phyloP scores from a whole-genome alignment of 2,329 filamentous ascomycete genomes.

The Beauveria sp. region DNA sequence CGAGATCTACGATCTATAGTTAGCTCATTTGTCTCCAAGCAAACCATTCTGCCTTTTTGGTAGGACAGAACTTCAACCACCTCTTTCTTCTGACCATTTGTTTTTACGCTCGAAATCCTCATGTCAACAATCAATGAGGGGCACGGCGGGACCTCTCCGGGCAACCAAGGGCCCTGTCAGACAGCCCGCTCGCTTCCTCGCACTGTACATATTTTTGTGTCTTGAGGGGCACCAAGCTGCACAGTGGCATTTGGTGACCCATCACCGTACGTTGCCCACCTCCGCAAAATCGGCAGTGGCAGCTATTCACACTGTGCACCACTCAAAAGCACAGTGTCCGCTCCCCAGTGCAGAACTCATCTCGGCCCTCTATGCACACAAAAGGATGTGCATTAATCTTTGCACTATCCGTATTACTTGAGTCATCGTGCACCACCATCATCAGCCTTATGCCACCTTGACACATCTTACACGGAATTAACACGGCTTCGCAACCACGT shows the following conservation, averaged over 20 bases:
- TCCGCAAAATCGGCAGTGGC: no score
- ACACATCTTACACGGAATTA: neutral
- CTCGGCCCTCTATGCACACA: neutral
- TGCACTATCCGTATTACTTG: neutral
- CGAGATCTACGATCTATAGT: slow-evolving; percentile 1
- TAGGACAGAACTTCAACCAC: no score
- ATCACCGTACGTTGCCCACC: no score
- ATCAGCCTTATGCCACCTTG: neutral
- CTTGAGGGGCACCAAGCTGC: no score
- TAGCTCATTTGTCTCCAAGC: neutral
- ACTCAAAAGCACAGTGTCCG: neutral
- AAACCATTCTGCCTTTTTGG: neutral
- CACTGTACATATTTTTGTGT: neutral
- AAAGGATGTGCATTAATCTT: neutral
- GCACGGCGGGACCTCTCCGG: slow-evolving; percentile 4
- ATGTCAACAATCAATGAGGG: slow-evolving; percentile 10
- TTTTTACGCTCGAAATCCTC: neutral
- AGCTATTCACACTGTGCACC: neutral
- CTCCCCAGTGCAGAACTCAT: neutral
- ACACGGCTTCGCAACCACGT: neutral
- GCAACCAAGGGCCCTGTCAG: slow-evolving; percentile 2
- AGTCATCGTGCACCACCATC: neutral
- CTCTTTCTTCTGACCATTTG: neutral
- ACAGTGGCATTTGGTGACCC: no score
- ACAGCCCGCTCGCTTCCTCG: neutral